Conservation (phyloP, 1,139 yeast species). For the Saccharomyces hybrid region DNA sequence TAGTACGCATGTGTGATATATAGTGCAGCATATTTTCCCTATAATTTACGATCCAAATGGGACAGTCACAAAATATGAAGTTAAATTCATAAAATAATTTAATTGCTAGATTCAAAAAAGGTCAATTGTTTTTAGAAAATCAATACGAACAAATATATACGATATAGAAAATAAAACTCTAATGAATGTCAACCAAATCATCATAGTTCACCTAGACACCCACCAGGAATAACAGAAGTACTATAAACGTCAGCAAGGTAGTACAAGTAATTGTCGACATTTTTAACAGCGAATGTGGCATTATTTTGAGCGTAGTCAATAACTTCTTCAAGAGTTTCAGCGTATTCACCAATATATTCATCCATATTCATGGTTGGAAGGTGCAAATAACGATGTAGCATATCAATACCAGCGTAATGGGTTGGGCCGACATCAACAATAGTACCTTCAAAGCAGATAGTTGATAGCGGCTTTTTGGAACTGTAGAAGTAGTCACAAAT, state of each 20-base stretch:
- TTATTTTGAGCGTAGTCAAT: conserved; percentile 23
- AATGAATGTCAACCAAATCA: background rate
- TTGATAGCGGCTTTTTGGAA: conserved; percentile 20
- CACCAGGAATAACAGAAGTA: conserved; percentile 18
- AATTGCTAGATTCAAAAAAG: no score
- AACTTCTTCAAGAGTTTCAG: conserved; percentile 24
- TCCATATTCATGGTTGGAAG: conserved; percentile 18
- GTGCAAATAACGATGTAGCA: conserved; percentile 30
- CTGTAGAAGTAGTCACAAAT: conserved; percentile 31
- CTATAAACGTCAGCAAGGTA: conserved; percentile 27
- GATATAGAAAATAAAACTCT: background rate
- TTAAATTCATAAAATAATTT: no score
- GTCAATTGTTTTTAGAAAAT: no score
- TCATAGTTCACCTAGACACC: conserved; percentile 11
- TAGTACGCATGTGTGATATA: no score
- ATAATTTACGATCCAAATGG: no score
- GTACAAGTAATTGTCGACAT: conserved; percentile 22
- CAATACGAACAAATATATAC: background rate
- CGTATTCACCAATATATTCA: conserved; percentile 24
- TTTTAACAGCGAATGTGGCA: conserved; percentile 24
- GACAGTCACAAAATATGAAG: no score
- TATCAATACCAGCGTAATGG: conserved; percentile 28
- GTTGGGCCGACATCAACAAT: conserved; percentile 16
- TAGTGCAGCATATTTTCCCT: no score
- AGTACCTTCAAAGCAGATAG: conserved; percentile 28